Evolutionary conservation across 192 early-diverging fungal species (phyloP).

Genomic region (Backusella australiensis): DNA sequence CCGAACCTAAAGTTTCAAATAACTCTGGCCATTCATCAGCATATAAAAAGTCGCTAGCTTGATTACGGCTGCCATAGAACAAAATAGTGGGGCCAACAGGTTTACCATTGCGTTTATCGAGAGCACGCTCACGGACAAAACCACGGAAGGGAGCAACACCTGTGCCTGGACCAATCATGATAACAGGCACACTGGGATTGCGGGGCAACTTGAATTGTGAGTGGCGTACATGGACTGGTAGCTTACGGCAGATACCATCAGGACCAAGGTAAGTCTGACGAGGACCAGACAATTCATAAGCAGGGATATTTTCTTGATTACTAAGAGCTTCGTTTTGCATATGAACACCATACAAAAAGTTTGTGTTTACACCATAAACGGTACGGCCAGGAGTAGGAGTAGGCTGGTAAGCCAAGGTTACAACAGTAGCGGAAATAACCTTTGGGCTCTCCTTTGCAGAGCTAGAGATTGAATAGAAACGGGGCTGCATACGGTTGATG

Average conservation of each 20-base stretch:
- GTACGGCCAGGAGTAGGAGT: constrained; percentile 41
- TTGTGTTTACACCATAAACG: constrained; percentile 84
- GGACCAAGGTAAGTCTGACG: constrained; percentile 27
- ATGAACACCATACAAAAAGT: constrained; percentile 78
- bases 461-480: constrained; percentile 97
- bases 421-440: constrained; percentile 84
- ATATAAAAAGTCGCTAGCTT: constrained; percentile 89
- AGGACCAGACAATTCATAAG: constrained; percentile 38
- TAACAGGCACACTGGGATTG: constrained; percentile 71
- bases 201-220: constrained; percentile 87
- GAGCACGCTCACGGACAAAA: constrained; percentile 87
- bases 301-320: constrained; percentile 25
- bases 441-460: constrained; percentile 74
- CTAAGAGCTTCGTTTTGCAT: constrained; percentile 9
- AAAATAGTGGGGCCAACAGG: constrained; percentile 81
- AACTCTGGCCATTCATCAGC: constrained; percentile 69
- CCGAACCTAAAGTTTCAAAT: constrained; percentile 56
- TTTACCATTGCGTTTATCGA: constrained; percentile 53
- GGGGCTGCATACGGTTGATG: constrained; percentile 78
- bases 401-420: constrained; percentile 80
- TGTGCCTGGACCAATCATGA: constrained; percentile 99
- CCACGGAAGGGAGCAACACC: constrained; percentile 99
- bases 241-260: constrained; percentile 28
- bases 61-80: constrained; percentile 92
- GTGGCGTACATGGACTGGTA: constrained; percentile 87